Conservation (phyloP, 1,284 basidiomycete genomes). For the Coniferiporia weirii region DNA sequence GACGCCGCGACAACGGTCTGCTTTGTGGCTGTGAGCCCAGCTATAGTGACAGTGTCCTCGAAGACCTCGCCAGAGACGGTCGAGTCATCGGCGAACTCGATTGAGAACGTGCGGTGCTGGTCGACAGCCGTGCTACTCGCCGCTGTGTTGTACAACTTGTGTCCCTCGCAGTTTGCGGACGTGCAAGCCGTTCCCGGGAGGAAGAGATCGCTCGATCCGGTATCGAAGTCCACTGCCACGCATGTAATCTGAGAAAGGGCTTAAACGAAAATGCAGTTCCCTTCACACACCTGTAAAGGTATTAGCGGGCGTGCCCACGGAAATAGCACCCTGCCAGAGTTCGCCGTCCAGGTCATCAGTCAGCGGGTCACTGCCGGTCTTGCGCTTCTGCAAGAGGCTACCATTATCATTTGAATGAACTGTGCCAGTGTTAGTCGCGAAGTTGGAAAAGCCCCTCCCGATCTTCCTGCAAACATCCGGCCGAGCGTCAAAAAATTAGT, state of each 20-base stretch:
- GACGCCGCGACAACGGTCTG: conserved; percentile 37
- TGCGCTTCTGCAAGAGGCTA: conserved; percentile 6
- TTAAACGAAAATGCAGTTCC: neutral
- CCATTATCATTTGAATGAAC: conserved; percentile 15
- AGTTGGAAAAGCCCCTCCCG: conserved; percentile 13
- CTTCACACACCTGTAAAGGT: conserved; percentile 13
- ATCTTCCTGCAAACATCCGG: conserved; percentile 8
- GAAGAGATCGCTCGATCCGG: conserved; percentile 22
- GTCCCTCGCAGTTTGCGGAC: conserved; percentile 20
- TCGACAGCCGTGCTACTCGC: conserved; percentile 16
- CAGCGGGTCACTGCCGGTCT: conserved; percentile 14
- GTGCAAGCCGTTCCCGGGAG: conserved; percentile 20
- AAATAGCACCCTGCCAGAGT: conserved; percentile 16
- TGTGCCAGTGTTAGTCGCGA: conserved; percentile 14
- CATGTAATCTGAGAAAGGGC: neutral
- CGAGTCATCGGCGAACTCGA: conserved; percentile 21
- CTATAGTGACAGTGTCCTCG: conserved; percentile 25
- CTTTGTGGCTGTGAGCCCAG: conserved; percentile 20
- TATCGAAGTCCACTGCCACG: conserved; percentile 19
- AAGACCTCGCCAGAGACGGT: conserved; percentile 21
- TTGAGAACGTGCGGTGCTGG: conserved; percentile 16
- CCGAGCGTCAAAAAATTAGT: neutral
- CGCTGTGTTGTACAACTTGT: conserved; percentile 20
- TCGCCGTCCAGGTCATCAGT: conserved; percentile 17
- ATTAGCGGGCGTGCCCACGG: conserved; percentile 16